phyloP scores from a whole-genome alignment of 805 yeast species.

The Zygoascus tannicola region DNA sequence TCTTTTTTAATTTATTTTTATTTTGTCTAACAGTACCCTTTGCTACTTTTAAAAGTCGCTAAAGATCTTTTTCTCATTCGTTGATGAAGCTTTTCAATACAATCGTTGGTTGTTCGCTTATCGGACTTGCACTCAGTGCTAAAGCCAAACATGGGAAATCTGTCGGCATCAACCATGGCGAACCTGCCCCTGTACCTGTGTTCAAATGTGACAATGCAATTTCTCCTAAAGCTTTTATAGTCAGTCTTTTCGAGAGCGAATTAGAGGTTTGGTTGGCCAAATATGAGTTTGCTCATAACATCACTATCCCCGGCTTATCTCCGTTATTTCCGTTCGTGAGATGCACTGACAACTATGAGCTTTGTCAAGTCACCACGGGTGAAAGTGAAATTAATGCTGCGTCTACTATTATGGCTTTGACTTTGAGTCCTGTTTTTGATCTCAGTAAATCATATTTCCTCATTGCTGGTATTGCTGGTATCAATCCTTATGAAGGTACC shows the following conservation, averaged over 20 bases:
- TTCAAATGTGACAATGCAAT: slow-evolving; percentile 9
- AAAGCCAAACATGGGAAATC: not conserved
- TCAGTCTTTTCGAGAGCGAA: slow-evolving; percentile 49
- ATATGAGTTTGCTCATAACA: slow-evolving; percentile 41
- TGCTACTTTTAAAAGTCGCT: no score
- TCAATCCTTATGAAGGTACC: slow-evolving; percentile 46
- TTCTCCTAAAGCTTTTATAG: slow-evolving; percentile 44
- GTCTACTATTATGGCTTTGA: slow-evolving; percentile 44
- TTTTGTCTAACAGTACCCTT: no score
- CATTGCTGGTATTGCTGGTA: slow-evolving; percentile 60
- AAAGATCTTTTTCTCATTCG: no score
- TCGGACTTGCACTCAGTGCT: not conserved
- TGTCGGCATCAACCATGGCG: not conserved
- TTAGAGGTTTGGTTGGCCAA: slow-evolving; percentile 43
- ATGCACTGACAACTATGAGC: slow-evolving; percentile 43
- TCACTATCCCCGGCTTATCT: slow-evolving; percentile 58
- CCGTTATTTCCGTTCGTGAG: slow-evolving; percentile 49
- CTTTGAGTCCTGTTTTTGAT: slow-evolving; percentile 46
- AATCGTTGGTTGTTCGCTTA: not conserved
- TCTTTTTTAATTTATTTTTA: no score
- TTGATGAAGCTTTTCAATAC: not conserved
- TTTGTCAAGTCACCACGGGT: slow-evolving; percentile 59
- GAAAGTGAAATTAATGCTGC: slow-evolving; percentile 66
- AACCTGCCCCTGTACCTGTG: not conserved
- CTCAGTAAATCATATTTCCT: slow-evolving; percentile 51